These are phyloP conservation scores for Austroboletus novae-zelandiae DNA, from an alignment of 1,284 basidiomycete genomes.

Conservation along the genomic window DNA sequence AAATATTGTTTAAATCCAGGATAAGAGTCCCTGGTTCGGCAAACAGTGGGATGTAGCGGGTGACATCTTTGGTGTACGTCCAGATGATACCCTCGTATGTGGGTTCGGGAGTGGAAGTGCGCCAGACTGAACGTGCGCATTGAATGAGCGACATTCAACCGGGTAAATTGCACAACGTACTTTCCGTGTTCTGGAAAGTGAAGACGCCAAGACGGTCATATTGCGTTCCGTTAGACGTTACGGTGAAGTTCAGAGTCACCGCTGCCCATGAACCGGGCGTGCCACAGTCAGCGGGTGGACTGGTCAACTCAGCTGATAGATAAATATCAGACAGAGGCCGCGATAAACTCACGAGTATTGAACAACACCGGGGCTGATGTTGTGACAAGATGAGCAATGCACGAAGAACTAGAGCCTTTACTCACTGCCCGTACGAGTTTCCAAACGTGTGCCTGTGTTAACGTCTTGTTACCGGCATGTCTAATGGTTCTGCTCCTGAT, in stretches of 20 bases:
- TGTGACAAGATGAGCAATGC: conserved; percentile 5
- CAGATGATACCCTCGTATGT: conserved; percentile 70
- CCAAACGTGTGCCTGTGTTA: conserved; percentile 62
- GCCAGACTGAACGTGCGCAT: conserved; percentile 54
- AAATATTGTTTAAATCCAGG: conserved; percentile 68
- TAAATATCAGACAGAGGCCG: background rate
- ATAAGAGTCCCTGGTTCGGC: conserved; percentile 64
- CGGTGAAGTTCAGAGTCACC: conserved; percentile 71
- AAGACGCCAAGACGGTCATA: conserved; percentile 73
- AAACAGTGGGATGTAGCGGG: conserved; percentile 69
- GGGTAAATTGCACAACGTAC: conserved; percentile 36
- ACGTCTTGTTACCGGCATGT: background rate
- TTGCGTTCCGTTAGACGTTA: conserved; percentile 77
- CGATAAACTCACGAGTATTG: conserved; percentile 52
- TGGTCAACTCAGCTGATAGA: conserved; percentile 23
- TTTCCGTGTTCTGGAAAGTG: conserved; percentile 74
- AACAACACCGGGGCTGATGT: conserved; percentile 59
- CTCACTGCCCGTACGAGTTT: conserved; percentile 65
- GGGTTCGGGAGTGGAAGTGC: conserved; percentile 78
- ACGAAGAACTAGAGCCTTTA: conserved; percentile 9
- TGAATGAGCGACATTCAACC: background rate
- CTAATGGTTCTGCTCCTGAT: background rate
- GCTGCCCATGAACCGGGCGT: conserved; percentile 70
- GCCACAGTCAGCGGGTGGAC: conserved; percentile 75
- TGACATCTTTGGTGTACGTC: conserved; percentile 77